phyloP scores from a whole-genome alignment of 1,284 basidiomycete species.

The Gomphus sp. region DNA sequence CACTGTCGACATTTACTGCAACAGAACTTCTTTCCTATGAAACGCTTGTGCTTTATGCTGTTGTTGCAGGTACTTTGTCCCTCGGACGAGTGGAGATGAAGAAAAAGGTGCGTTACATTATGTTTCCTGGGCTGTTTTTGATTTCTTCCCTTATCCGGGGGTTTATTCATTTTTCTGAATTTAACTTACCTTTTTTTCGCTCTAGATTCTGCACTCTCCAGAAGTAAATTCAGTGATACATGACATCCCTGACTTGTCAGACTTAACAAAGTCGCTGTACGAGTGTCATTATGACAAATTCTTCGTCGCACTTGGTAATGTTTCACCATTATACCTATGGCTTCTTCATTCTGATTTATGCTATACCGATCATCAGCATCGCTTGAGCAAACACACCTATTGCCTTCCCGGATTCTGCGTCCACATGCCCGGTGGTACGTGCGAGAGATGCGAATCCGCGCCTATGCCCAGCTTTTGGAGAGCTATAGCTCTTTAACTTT shows the following conservation, averaged over 20 bases:
- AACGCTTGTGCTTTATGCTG: slow-evolving; percentile 83
- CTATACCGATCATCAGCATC: slow-evolving; percentile 44
- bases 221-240: slow-evolving; percentile 69
- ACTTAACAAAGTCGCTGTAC: slow-evolving; percentile 72
- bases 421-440: slow-evolving; percentile 89
- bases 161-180: neutral
- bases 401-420: slow-evolving; percentile 79
- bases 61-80: slow-evolving; percentile 73
- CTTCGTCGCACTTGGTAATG: slow-evolving; percentile 75
- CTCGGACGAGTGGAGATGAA: slow-evolving; percentile 84
- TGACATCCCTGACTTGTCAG: slow-evolving; percentile 60
- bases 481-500: slow-evolving; percentile 87
- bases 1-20: slow-evolving; percentile 90
- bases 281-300: slow-evolving; percentile 94
- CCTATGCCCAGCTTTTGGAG: slow-evolving; percentile 89
- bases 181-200: neutral
- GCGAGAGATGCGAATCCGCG: slow-evolving; percentile 94
- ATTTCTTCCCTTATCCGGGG: neutral
- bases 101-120: slow-evolving; percentile 72
- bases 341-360: neutral
- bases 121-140: neutral
- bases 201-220: slow-evolving; percentile 53
- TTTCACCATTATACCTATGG: slow-evolving; percentile 8
- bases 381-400: slow-evolving; percentile 80
- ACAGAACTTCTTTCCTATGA: slow-evolving; percentile 86